These are phyloP conservation scores for Plasmodium vivax DNA, from an alignment of 169 alveolate species.

Conservation along the genomic window DNA sequence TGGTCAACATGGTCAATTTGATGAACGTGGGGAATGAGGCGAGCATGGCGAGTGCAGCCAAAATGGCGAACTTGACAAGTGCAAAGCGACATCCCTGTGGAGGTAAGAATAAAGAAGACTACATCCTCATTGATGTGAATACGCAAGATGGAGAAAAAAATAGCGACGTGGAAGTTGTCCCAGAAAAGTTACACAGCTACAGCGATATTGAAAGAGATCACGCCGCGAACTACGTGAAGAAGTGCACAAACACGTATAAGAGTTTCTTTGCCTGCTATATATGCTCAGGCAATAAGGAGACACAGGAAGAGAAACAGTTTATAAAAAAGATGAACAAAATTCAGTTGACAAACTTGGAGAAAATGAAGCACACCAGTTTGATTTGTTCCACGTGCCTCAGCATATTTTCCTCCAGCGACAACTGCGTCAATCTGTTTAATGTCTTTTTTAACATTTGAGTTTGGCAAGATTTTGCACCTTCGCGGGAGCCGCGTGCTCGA, in stretches of 20 bases:
- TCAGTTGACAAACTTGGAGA: slow-evolving; percentile 29
- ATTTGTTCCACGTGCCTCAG: slow-evolving; percentile 57
- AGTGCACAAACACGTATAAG: not conserved
- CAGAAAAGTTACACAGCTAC: not conserved
- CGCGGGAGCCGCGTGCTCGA: not conserved
- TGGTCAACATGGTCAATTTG: not conserved
- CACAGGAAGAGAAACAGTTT: slow-evolving; percentile 33
- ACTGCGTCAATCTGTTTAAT: slow-evolving; percentile 22
- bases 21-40: not conserved
- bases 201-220: not conserved
- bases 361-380: slow-evolving; percentile 38
- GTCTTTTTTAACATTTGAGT: slow-evolving; percentile 9
- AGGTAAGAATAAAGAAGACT: not conserved
- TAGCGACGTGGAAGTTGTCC: not conserved
- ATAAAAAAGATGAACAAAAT: slow-evolving; percentile 58
- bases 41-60: not conserved
- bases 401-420: slow-evolving; percentile 55
- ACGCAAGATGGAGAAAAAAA: not conserved
- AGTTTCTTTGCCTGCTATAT: slow-evolving; percentile 6
- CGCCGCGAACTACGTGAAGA: not conserved
- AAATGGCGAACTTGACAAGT: not conserved
- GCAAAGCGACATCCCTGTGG: not conserved
- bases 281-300: slow-evolving; percentile 69
- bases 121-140: not conserved
- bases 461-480: not conserved